Evolutionary conservation across 208 protist species (phyloP), one percentile per base, ranked within the genome.

Genomic region (Leishmania aethiopica): DNA sequence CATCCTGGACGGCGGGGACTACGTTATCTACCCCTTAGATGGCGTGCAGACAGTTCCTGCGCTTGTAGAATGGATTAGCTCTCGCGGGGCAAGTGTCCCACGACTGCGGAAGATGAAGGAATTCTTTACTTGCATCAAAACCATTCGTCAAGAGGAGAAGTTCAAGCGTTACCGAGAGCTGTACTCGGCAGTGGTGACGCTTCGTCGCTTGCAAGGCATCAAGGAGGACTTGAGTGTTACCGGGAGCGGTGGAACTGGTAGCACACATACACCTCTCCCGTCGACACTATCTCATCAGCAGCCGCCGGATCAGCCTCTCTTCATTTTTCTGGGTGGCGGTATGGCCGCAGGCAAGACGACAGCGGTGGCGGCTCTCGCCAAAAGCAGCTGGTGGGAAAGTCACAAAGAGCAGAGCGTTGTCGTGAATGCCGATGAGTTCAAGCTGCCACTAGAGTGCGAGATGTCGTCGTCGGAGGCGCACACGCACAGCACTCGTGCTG

Each of bases 321-420:
- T 97, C 81, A 91, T 97, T 75, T 96, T 97, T 81, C 87, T 97
- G 32, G 95, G 95, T 59, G 95, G 95, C 57, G 95, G 95, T 25
- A 96, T 97, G 95, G 95, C 95, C 17, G 95, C 95, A 15, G 95
- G 95, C 42, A 97, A 97, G 84, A 94, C 92, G 19, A 97, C 95
- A 15, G 93, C 91, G 5, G 91, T 91, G 2, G 90, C 85, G 57
- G 95, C 92, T 6, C 88, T 97, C 0, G 90, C 93, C 1, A 87
- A 86, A 79, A 95, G 89, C 76, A 75, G 75, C 64, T 97, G 92
- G 92, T 97, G 95, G 93, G 78, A 89, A 73, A 77, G 85, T 22
- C 88, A 94, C 80, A 95, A 96, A 81, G 88, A 90, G 75, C 84
- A 91, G 42, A 94, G 87, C 80, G 93, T 96, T 15, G 59, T 96